Base-by-base conservation (phyloP, 257 asterid species). In the Plantago major region DNA sequence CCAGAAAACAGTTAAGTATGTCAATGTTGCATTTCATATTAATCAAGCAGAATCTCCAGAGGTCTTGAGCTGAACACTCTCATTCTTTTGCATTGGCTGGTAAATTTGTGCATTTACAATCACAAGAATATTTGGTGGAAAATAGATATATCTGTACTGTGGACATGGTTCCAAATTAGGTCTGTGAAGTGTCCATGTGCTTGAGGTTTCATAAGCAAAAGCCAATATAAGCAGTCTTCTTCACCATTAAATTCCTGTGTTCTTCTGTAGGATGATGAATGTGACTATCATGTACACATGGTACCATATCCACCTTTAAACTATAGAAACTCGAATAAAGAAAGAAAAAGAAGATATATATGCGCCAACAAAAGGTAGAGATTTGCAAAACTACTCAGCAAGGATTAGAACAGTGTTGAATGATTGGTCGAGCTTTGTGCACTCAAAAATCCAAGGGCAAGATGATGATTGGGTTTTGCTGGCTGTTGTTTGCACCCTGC, bases 401-500 rank as follows among this genome's bases (percentile, higher is more conserved):
- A n/a, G 16, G 43, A 19, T 19, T 54, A 9, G 17, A 15, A 38
- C 26, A 66, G 15, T 33, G 63, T 60, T 55, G 48, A 57, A 37
- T 67, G 28, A 52, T 10, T 52, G 66, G 63, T 71, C 74, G 53
- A 66, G 58, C 48, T 37, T 53, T 19, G 46, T 28, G 59, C 52
- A 42, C 67, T 17, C 40, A 33, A 33, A 47, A 59, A 54, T 65
- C 63, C 42, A 9, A 58, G 54, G 60, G 62, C 46, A 63, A 56
- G 67, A 16, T 60, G 60, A 44, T 33, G 38, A 40, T 48, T 67
- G 53, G 52, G 37, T 64, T 37, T 62, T 74, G 48, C 53, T 63
- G 67, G 55, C 66, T 16, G 48, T 59, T 50, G 46, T 59, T 55
- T 71, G 71, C 62, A 67, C 50, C 54, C 55, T 42, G 30, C 60